phyloP scores from a whole-genome alignment of 2,329 filamentous ascomycete species.

The Cytospora schulzeri region DNA sequence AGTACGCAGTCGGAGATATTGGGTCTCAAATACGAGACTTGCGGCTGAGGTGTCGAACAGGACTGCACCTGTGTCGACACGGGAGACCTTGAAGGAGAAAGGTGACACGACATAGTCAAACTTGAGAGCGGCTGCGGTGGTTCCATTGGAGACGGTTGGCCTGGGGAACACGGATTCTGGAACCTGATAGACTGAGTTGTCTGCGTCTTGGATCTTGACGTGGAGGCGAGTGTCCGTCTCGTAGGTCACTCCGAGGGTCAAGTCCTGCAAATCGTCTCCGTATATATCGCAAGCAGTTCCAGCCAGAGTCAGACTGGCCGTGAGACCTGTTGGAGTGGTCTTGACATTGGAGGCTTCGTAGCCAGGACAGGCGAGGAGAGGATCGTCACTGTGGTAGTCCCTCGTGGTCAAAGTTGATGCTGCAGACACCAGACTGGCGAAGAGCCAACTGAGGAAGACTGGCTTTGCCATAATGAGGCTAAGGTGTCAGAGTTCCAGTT shows the following conservation, averaged over 20 bases:
- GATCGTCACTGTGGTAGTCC: slow-evolving; percentile 33
- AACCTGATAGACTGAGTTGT: slow-evolving; percentile 73
- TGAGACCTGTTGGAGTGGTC: slow-evolving; percentile 53
- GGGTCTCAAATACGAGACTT: slow-evolving; percentile 72
- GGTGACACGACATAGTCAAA: slow-evolving; percentile 41
- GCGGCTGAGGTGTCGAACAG: slow-evolving; percentile 72
- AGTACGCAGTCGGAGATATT: slow-evolving; percentile 75
- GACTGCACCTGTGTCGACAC: slow-evolving; percentile 47
- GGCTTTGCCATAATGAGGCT: slow-evolving; percentile 19
- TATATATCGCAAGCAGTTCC: slow-evolving; percentile 69
- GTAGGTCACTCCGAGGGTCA: slow-evolving; percentile 66
- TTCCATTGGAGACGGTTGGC: slow-evolving; percentile 41
- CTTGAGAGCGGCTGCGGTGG: slow-evolving; percentile 33
- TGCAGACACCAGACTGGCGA: slow-evolving; percentile 27
- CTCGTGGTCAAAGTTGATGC: slow-evolving; percentile 11
- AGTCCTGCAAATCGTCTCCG: slow-evolving; percentile 64
- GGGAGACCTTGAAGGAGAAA: slow-evolving; percentile 46
- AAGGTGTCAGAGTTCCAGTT: background rate
- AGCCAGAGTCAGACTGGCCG: slow-evolving; percentile 64
- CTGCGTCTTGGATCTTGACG: slow-evolving; percentile 72
- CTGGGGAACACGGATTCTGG: slow-evolving; percentile 69
- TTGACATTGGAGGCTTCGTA: slow-evolving; percentile 62
- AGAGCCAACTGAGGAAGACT: slow-evolving; percentile 25
- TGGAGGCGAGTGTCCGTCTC: slow-evolving; percentile 73
- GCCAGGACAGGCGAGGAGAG: slow-evolving; percentile 55